Conservation (phyloP, 2,329 filamentous ascomycete species). For the Cladosporium sp. region DNA sequence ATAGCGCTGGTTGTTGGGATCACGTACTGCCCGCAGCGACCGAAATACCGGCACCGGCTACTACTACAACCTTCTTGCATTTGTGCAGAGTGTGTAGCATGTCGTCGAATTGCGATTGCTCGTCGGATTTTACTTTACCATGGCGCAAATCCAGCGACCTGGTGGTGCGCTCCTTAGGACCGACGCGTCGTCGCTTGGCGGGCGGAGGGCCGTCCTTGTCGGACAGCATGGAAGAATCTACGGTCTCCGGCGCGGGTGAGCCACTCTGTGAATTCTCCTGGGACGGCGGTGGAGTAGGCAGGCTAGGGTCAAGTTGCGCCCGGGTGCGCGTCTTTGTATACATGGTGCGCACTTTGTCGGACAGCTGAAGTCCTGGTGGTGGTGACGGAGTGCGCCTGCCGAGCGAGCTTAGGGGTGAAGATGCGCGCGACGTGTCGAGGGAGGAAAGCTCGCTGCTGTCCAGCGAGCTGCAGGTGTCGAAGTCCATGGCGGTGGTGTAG, state of each 20-base stretch:
- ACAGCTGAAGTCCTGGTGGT: constrained; percentile 22
- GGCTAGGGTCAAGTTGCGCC: constrained; percentile 13
- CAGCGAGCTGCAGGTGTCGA: constrained; percentile 11
- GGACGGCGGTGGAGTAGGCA: constrained; percentile 34
- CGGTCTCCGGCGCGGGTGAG: constrained; percentile 44
- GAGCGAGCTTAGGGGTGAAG: constrained; percentile 38
- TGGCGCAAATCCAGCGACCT: constrained; percentile 69
- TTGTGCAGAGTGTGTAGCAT: constrained; percentile 73
- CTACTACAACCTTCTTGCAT: constrained; percentile 94
- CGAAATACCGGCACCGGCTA: constrained; percentile 94
- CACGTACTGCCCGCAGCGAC: constrained; percentile 85
- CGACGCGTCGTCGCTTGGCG: constrained; percentile 69
- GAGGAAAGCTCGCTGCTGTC: constrained; percentile 23
- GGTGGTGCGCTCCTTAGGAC: constrained; percentile 69
- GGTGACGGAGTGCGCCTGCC: constrained; percentile 33
- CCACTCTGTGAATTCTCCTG: constrained; percentile 43
- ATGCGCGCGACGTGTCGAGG: constrained; percentile 21
- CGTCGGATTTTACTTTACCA: constrained; percentile 48
- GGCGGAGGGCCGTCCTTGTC: constrained; percentile 64
- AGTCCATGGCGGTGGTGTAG: constrained; percentile 13
- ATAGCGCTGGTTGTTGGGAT: constrained; percentile 18
- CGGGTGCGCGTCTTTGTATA: constrained; percentile 12
- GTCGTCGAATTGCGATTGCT: constrained; percentile 60
- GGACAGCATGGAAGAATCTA: constrained; percentile 38
- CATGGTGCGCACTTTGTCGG: constrained; percentile 1